Base-by-base conservation (phyloP, 148 eudicot genomes). In the Drosera capensis region DNA sequence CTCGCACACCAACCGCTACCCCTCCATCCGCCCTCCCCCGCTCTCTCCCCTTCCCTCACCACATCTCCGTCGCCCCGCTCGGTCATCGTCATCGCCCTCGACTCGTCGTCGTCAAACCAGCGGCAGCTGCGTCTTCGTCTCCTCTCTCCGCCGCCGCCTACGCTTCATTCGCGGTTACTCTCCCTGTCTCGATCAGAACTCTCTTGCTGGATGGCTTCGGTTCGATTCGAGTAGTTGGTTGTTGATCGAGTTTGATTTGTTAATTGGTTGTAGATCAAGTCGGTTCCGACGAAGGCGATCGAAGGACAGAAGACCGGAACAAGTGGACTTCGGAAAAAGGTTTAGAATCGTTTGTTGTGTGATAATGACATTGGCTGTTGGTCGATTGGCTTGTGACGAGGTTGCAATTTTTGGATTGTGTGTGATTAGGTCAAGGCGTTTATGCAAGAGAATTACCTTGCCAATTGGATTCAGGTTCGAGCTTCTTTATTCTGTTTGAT, bases 271-370 rank as follows among this genome's bases (percentile, higher is more conserved):
- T 67, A 87, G 94, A 66, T 83, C 42, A 72, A 51, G 45, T 65
- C 72, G 2, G 75, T 83, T 48, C 82, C 97, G 14, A 83, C 90
- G 0, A 58, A 63, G 60, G 74, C 90, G 17, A 74, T 83, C 41
- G 94, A 83, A 66, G 97, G 94, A 20, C 97, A 88, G 56, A 88
- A 88, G 67, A 88, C 97, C 1, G 97, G 97, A 25, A 88, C 97
- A 0, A 88, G 94, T 47, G 97, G 94, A 23, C 84, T 88, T 25
- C 71, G 97, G 37, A 88, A 88, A 68, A 88, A 84, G 94, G 97
- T 83, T 41, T 7, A 19, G 15, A 24, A 25, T 34, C 7, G 25
- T 15, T 41, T 41, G 31, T 25, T 37, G 16, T 8, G 18, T n/a
- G n/a, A n/a, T n/a, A n/a, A n/a, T n/a, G n/a, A n/a, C n/a, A n/a